Conservation (phyloP, 495 filamentous ascomycete genomes). For the Choiromyces venosus region DNA sequence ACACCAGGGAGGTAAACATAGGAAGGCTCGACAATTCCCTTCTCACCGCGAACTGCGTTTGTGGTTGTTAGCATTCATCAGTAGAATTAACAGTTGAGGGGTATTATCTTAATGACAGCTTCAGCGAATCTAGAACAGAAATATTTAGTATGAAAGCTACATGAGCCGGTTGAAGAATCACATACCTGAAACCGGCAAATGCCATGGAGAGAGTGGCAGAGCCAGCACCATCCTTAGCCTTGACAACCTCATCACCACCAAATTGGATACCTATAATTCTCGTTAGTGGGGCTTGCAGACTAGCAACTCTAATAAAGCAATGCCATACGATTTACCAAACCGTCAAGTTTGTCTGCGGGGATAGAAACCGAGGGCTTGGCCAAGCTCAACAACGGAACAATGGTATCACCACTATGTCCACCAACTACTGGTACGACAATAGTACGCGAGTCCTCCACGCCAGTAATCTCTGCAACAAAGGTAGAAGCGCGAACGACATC, state of each 20-base stretch:
- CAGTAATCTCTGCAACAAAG: constrained; percentile 80
- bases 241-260: constrained; percentile 96
- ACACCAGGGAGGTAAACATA: constrained; percentile 92
- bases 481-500: constrained; percentile 98
- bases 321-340: constrained; percentile 70
- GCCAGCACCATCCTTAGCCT: constrained; percentile 92
- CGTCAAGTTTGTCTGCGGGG: constrained; percentile 78
- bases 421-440: constrained; percentile 86
- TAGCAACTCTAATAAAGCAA: background rate
- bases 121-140: constrained; percentile 67
- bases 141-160: constrained; percentile 37
- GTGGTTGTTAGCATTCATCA: background rate
- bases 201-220: constrained; percentile 98
- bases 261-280: constrained; percentile 70
- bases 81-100: background rate
- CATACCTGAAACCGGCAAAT: constrained; percentile 84
- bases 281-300: constrained; percentile 15
- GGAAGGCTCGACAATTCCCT: constrained; percentile 86
- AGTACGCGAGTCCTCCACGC: constrained; percentile 73
- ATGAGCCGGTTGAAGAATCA: background rate
- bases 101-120: constrained; percentile 66
- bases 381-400: constrained; percentile 94
- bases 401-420: constrained; percentile 95
- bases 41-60: constrained; percentile 69
- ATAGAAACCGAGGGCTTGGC: constrained; percentile 71